These are phyloP conservation scores for Eucommia ulmoides DNA, from an alignment of 257 asterid species.

Conservation along the genomic window DNA sequence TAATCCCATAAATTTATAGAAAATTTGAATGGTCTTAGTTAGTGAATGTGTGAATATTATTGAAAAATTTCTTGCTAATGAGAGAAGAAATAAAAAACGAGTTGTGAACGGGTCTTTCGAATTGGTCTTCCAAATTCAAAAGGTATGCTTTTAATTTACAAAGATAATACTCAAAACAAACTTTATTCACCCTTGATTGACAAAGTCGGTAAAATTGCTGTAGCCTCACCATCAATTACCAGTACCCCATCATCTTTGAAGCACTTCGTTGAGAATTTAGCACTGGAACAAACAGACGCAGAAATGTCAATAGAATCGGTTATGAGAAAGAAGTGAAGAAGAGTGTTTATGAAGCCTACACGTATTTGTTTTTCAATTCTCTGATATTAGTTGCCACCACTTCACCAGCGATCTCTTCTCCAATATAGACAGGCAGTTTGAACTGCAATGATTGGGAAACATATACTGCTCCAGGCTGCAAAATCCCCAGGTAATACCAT, in stretches of 20 bases:
- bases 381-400: conserved; percentile 41
- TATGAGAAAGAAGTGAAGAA: background rate
- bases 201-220: conserved; percentile 40
- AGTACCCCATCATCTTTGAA: conserved; percentile 23
- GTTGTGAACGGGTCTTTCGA: too few species aligned
- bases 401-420: conserved; percentile 49
- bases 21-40: too few species aligned
- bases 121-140: too few species aligned
- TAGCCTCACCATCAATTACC: conserved; percentile 62
- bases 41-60: too few species aligned
- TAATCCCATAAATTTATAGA: too few species aligned
- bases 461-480: conserved; percentile 80
- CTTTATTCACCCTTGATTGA: too few species aligned
- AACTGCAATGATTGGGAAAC: conserved; percentile 65
- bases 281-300: conserved; percentile 18
- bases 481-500: background rate
- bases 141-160: too few species aligned
- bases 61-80: too few species aligned
- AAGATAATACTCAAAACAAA: too few species aligned
- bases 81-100: too few species aligned
- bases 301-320: too few species aligned
- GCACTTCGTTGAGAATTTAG: conserved; percentile 56
- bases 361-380: conserved; percentile 29
- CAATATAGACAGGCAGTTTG: conserved; percentile 56
- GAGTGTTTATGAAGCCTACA: conserved; percentile 22